phyloP scores from a whole-genome alignment of 768 basidiomycete species.

The Lenzites betulinus region DNA sequence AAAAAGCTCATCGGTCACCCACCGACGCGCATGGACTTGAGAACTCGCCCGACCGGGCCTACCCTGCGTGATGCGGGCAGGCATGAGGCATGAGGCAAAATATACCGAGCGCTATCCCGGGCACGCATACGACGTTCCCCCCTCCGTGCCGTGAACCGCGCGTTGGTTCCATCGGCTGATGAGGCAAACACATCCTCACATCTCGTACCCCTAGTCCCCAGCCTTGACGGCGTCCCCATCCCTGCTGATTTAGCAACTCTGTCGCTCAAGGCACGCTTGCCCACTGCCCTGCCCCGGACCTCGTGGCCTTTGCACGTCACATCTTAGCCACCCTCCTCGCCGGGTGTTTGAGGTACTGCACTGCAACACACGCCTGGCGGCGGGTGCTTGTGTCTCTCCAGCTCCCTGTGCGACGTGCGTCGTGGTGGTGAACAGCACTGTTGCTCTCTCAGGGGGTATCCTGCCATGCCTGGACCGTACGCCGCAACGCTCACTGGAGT shows the following conservation, averaged over 20 bases:
- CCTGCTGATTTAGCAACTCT: conserved; percentile 12
- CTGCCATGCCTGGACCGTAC: conserved; percentile 8
- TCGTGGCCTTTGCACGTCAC: conserved; percentile 9
- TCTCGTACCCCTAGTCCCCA: conserved; percentile 2
- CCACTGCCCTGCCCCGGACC: conserved; percentile 5
- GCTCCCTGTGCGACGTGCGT: conserved; percentile 1
- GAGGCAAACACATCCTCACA: conserved; percentile 4
- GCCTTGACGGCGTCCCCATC: conserved; percentile 11
- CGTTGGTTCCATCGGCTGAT: conserved; percentile 10
- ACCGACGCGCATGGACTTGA: conserved; percentile 11
- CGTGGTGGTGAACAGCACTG: conserved; percentile 9
- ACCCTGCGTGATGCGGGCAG: conserved; percentile 16
- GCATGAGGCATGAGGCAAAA: conserved; percentile 5
- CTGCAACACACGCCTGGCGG: conserved; percentile 9
- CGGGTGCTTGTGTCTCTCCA: conserved; percentile 1
- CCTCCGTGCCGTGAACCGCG: conserved; percentile 7
- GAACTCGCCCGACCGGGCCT: conserved; percentile 3
- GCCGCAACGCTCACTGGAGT: conserved; percentile 15
- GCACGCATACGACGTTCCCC: conserved; percentile 5
- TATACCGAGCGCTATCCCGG: conserved; percentile 11
- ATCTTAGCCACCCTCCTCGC: conserved; percentile 12
- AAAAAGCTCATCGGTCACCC: conserved; percentile 6
- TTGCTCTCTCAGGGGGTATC: conserved; percentile 1
- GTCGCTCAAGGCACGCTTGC: conserved; percentile 7
- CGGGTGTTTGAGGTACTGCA: conserved; percentile 5